A percentile compares a stretch with the other conserved stretches of the same genome.
Evolutionary conservation across 2,329 filamentous ascomycete species (phyloP).

Genomic region (Ascochyta viciae-villosae): DNA sequence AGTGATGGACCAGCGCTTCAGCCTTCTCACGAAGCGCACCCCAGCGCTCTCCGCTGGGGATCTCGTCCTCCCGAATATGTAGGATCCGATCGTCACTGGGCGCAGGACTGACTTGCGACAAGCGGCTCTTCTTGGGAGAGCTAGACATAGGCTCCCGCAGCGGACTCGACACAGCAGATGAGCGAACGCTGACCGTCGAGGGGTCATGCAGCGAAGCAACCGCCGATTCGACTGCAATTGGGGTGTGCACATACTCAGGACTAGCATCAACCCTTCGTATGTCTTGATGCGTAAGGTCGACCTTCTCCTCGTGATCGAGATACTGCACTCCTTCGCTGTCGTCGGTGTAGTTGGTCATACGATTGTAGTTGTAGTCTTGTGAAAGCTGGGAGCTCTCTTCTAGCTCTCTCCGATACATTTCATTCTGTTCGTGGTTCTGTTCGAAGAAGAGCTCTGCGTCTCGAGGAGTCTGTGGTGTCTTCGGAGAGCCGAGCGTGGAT

Average conservation of each 20-base stretch:
- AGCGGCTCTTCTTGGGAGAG: slow-evolving; percentile 31
- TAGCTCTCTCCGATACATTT: slow-evolving; percentile 58
- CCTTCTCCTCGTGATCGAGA: slow-evolving; percentile 57
- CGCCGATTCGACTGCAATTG: slow-evolving; percentile 80
- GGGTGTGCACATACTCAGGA: slow-evolving; percentile 76
- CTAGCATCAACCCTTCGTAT: slow-evolving; percentile 76
- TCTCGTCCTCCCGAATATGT: slow-evolving; percentile 29
- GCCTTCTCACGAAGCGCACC: slow-evolving; percentile 52
- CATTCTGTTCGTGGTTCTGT: slow-evolving; percentile 65
- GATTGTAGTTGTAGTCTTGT: slow-evolving; percentile 54
- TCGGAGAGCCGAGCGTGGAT: slow-evolving; percentile 53
- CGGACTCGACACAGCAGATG: slow-evolving; percentile 38
- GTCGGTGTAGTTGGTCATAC: slow-evolving; percentile 60
- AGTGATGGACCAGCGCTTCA: slow-evolving; percentile 41
- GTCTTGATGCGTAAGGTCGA: slow-evolving; percentile 68
- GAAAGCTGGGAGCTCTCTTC: slow-evolving; percentile 54
- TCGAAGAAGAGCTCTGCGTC: slow-evolving; percentile 60
- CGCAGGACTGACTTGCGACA: slow-evolving; percentile 36
- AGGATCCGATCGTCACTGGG: slow-evolving; percentile 21
- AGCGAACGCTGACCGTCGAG: slow-evolving; percentile 68
- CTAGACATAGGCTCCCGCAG: slow-evolving; percentile 27
- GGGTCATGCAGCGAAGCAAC: slow-evolving; percentile 91
- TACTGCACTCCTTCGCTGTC: slow-evolving; percentile 63
- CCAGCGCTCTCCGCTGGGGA: slow-evolving; percentile 45
- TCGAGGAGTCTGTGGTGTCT: slow-evolving; percentile 42